Conservation (phyloP, 495 filamentous ascomycete species). For the Thermochaetoides thermophila region DNA sequence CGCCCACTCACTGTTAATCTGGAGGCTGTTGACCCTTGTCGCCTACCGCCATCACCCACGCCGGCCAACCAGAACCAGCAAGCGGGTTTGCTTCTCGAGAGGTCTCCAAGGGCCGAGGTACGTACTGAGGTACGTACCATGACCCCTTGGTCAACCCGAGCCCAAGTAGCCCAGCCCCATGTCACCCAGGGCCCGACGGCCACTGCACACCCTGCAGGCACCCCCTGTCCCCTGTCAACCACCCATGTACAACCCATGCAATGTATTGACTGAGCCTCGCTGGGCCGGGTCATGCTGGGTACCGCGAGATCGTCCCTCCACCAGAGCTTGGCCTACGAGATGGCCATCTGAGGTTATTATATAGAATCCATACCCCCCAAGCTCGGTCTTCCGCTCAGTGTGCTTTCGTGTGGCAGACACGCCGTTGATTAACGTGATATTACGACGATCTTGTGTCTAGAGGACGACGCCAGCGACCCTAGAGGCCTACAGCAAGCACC, state of each 20-base stretch:
- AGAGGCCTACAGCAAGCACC: too few species aligned
- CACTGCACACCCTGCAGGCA: constrained; percentile 4
- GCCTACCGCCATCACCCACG: constrained; percentile 7
- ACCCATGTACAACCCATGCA: constrained; percentile 14
- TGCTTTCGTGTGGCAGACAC: constrained; percentile 3
- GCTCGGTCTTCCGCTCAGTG: too few species aligned
- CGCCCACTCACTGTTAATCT: constrained; percentile 12
- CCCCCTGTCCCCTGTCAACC: constrained; percentile 5
- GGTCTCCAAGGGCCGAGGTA: constrained; percentile 13
- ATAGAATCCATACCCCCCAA: constrained; percentile 22
- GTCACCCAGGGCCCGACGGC: too few species aligned
- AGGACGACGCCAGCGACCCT: too few species aligned
- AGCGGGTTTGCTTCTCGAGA: constrained; percentile 5
- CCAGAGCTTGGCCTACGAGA: constrained; percentile 15
- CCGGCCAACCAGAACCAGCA: background rate
- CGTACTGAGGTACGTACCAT: constrained; percentile 9
- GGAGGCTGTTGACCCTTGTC: constrained; percentile 13
- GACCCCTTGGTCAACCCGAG: constrained; percentile 3
- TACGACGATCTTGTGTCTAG: too few species aligned
- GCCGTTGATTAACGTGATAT: constrained; percentile 5
- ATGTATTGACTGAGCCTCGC: constrained; percentile 18
- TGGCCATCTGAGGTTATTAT: constrained; percentile 15
- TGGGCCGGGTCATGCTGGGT: constrained; percentile 13
- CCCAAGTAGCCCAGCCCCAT: constrained; percentile 10
- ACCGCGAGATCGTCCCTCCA: constrained; percentile 21